phyloP scores from a whole-genome alignment of 352 stramenopile genomes.

The Plasmopara viticola region DNA sequence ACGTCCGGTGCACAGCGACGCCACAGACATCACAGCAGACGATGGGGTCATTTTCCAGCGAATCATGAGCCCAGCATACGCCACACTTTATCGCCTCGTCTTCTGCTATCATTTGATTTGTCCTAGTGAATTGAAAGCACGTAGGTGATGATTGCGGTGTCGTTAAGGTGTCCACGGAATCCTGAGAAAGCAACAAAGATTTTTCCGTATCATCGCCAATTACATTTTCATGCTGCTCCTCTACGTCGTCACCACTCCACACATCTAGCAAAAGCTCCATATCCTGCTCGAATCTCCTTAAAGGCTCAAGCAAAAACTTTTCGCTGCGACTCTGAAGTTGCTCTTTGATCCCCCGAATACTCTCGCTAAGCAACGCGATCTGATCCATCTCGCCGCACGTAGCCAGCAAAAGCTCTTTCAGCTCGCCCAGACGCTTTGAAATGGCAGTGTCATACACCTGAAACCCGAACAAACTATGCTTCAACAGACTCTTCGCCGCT shows the following conservation, averaged over 20 bases:
- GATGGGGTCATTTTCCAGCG: constrained; percentile 65
- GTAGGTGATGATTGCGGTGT: not conserved
- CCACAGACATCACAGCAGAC: constrained; percentile 75
- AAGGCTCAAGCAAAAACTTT: constrained; percentile 47
- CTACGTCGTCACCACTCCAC: constrained; percentile 22
- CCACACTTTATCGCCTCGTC: constrained; percentile 40
- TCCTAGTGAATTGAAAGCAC: not conserved
- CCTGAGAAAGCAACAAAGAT: constrained; percentile 10
- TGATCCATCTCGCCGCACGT: constrained; percentile 41
- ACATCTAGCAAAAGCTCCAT: constrained; percentile 58
- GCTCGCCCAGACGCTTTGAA: constrained; percentile 30
- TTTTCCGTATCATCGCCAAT: constrained; percentile 18
- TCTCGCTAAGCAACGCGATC: constrained; percentile 39
- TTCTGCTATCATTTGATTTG: constrained; percentile 1
- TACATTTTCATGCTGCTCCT: constrained; percentile 10
- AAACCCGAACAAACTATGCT: constrained; percentile 63
- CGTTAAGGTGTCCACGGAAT: constrained; percentile 1
- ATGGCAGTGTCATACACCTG: constrained; percentile 43
- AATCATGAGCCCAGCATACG: constrained; percentile 61
- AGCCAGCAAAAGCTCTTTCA: constrained; percentile 43
- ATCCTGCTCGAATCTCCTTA: constrained; percentile 59
- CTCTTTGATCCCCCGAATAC: constrained; percentile 48
- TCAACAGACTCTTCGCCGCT: constrained; percentile 15
- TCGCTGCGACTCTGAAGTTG: constrained; percentile 29
- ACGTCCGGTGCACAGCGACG: constrained; percentile 71